Base-by-base conservation (phyloP, 495 filamentous ascomycete species). In the Penicillium mononematosum region DNA sequence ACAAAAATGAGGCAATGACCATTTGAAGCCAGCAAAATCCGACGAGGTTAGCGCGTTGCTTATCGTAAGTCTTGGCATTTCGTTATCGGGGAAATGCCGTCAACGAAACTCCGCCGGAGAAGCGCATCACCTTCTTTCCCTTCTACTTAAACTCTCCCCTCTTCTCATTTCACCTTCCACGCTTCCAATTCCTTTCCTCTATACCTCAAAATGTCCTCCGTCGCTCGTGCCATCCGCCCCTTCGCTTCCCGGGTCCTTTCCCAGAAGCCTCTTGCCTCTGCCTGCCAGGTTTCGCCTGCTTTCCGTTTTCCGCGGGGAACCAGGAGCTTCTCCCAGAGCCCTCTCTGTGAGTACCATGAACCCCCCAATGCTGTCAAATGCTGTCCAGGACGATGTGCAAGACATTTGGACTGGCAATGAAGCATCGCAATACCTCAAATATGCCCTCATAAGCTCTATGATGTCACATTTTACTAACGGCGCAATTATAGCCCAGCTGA, bases 291-390 rank as follows among this genome's bases (percentile, higher is more conserved):
- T 59, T 64, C 73, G 55, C 75, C 72, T 69, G 70, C 71, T 67
- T 68, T 68, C 65, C 70, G 74, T 75, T 79, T 79, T 69, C 76
- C 76, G 76, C 76, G 76, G 75, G 76, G 72, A 79, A 78, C 70
- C 56, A 70, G 75, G 64, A 71, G 65, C 70, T 79, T 79, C 69
- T 76, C 76, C 48, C 72, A 75, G 60, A 78, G 75, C 70, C 68
- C 74, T 47, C 71, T 76, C 58, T 67, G 76, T 79, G 66, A 66
- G 75, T 68, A 36, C 52, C 56, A 14, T 45, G 27, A 64, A 56
- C 49, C 57, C 57, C 56, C 51, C n/a, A 50, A 54, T 44, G 44
- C 27, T 55, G 43, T 34, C 14, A 32, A 58, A 44, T 31, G 45
- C 45, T 42, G 58, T 54, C 46, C 22, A 36, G 16, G 25, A 17